These are phyloP conservation scores for Bocquillonia castaneifolia DNA, from an alignment of 441 rosid genomes.

Conservation along the genomic window DNA sequence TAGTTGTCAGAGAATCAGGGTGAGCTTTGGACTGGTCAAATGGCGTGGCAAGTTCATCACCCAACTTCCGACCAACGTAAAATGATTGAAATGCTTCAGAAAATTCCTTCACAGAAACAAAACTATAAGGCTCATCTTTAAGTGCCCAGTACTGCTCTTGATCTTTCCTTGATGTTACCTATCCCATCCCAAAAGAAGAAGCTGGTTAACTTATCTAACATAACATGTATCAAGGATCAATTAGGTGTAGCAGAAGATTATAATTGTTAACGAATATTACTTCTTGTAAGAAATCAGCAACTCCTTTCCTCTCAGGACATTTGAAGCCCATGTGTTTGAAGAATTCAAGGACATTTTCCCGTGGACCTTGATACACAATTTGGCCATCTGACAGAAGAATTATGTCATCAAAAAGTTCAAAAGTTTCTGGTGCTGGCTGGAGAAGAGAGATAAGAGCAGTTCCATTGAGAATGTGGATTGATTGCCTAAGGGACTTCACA, in stretches of 20 bases:
- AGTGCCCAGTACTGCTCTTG: constrained; percentile 69
- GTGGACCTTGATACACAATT: constrained; percentile 60
- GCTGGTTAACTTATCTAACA: background rate
- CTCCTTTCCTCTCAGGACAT: constrained; percentile 73
- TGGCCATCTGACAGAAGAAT: constrained; percentile 63
- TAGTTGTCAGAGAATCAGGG: constrained; percentile 60
- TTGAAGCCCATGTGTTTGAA: constrained; percentile 59
- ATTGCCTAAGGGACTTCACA: constrained; percentile 50
- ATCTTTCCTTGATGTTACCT: constrained; percentile 84
- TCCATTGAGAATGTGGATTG: constrained; percentile 48
- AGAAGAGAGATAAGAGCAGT: constrained; percentile 74
- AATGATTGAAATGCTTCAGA: constrained; percentile 64
- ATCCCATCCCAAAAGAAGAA: background rate
- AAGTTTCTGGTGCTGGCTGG: constrained; percentile 82
- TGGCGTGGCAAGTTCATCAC: constrained; percentile 51
- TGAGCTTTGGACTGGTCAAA: constrained; percentile 56
- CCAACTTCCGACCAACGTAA: constrained; percentile 46
- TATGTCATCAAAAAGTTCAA: constrained; percentile 64
- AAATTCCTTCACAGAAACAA: constrained; percentile 53
- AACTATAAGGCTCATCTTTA: constrained; percentile 49
- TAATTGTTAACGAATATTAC: constrained; percentile 23
- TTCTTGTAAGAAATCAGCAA: constrained; percentile 79
- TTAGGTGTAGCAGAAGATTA: background rate
- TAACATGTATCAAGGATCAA: background rate
- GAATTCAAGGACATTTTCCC: constrained; percentile 53